A percentile compares a stretch with the other conserved stretches of the same genome.
Conservation (phyloP, 2,329 filamentous ascomycete genomes). For the Calonectria multiphialidica region DNA sequence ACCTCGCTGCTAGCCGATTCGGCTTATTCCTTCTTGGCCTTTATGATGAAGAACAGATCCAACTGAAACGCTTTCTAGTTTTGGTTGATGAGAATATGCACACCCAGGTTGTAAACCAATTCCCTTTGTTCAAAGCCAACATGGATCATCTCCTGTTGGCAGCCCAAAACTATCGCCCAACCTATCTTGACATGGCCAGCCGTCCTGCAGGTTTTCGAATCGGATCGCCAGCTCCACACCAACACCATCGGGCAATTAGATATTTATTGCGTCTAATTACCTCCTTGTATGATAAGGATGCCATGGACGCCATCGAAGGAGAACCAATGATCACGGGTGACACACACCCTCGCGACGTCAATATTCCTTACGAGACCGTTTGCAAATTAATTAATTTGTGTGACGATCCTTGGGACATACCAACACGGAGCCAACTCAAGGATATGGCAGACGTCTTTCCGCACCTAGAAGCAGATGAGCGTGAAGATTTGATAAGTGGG, state of each 20-base stretch:
- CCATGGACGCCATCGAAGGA: not conserved
- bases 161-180: not conserved
- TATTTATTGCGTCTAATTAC: not conserved
- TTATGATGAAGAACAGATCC: not conserved
- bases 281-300: not conserved
- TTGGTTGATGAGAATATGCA: not conserved
- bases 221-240: not conserved
- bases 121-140: not conserved
- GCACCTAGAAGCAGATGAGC: not conserved
- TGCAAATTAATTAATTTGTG: not conserved
- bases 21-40: rapidly evolving
- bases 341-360: too few species aligned
- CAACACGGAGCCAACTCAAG: not conserved
- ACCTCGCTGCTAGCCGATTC: not conserved
- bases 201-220: not conserved
- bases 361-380: not conserved
- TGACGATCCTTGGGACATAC: not conserved
- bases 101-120: not conserved
- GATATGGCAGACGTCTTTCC: not conserved
- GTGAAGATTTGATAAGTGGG: too few species aligned
- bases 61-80: not conserved
- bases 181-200: not conserved
- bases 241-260: not conserved
- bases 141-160: not conserved
- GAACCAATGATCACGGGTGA: not conserved